phyloP scores from a whole-genome alignment of 805 yeast genomes.

The Candida easanensis region DNA sequence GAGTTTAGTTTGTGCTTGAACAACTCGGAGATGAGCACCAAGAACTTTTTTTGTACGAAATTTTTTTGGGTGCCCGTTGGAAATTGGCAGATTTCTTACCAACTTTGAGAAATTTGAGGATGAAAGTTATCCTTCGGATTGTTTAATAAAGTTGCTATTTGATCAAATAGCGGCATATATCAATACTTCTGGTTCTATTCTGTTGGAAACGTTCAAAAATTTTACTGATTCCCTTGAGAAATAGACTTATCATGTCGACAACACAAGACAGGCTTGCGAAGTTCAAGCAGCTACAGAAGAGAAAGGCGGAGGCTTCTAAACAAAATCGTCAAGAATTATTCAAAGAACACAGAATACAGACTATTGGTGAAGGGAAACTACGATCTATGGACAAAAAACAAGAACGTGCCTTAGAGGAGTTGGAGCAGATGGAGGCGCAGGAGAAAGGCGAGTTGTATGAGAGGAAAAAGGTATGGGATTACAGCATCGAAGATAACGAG shows the following conservation, averaged over 20 bases:
- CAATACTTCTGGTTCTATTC: too few relatives aligned
- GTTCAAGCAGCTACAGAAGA: constrained; percentile 27
- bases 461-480: constrained; percentile 47
- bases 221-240: too few relatives aligned
- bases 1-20: too few relatives aligned
- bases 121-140: too few relatives aligned
- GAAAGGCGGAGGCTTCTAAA: constrained; percentile 29
- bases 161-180: too few relatives aligned
- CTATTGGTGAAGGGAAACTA: constrained; percentile 23
- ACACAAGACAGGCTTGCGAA: constrained; percentile 22
- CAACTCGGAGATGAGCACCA: constrained; percentile 1
- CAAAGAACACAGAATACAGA: constrained; percentile 31
- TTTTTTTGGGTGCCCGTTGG: constrained; percentile 6
- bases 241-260: not conserved
- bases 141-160: too few relatives aligned
- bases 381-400: constrained; percentile 32
- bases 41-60: not conserved
- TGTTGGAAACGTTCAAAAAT: too few relatives aligned
- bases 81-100: not conserved
- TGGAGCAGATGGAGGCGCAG: constrained; percentile 28
- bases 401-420: constrained; percentile 37
- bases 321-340: constrained; percentile 37
- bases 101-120: not conserved
- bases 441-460: constrained; percentile 40
- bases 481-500: constrained; percentile 63